Percentiles rank a stretch among this genome's conserved stretches.
phyloP scores from a whole-genome alignment of 192 early-diverging fungal genomes.

The Glomus cerebriforme region DNA sequence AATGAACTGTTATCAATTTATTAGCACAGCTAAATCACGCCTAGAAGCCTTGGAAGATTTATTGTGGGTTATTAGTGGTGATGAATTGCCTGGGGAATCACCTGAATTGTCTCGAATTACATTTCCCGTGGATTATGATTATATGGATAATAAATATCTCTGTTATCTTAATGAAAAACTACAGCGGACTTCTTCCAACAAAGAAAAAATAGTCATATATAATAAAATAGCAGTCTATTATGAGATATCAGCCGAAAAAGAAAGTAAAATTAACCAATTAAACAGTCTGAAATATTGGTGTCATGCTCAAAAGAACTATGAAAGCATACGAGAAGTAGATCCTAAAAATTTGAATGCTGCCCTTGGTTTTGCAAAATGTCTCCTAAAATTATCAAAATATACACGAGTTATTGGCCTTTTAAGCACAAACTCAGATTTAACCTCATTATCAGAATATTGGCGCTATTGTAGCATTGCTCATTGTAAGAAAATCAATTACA shows the following conservation, averaged over 20 bases:
- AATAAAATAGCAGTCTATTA: background rate
- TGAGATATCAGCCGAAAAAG: background rate
- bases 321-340: background rate
- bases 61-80: background rate
- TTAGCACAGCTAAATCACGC: background rate
- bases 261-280: background rate
- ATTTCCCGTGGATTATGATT: background rate
- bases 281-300: background rate
- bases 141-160: background rate
- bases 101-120: background rate
- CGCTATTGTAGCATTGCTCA: background rate
- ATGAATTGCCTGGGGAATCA: background rate
- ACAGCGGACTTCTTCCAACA: background rate
- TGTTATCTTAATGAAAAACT: background rate
- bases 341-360: background rate
- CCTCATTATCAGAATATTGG: background rate
- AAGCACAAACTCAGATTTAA: background rate
- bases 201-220: background rate
- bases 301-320: background rate
- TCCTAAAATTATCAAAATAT: background rate
- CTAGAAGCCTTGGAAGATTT: slow-evolving; percentile 15
- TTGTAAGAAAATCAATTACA: background rate
- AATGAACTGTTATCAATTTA: background rate
- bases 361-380: slow-evolving; percentile 1
- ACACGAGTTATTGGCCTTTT: background rate